These are phyloP conservation scores for Nemania sp. DNA, from an alignment of 2,329 filamentous ascomycete species.

Conservation along the genomic window DNA sequence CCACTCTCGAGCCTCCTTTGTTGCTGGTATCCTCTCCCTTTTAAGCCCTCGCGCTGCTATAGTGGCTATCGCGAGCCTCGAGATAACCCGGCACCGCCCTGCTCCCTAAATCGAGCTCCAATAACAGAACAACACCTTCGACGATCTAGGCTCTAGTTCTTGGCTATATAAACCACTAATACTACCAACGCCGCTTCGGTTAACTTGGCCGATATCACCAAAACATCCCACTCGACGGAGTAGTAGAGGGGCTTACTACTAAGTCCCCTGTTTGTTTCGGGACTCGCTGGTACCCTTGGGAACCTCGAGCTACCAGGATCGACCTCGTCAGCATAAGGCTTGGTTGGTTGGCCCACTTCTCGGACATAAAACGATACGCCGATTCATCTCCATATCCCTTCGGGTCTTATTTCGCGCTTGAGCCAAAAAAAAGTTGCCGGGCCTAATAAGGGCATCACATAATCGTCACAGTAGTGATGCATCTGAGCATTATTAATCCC, in stretches of 20 bases:
- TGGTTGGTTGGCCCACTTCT: slow-evolving; percentile 29
- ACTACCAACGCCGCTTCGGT: slow-evolving; percentile 7
- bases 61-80: neutral
- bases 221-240: slow-evolving; percentile 17
- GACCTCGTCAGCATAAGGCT: slow-evolving; percentile 35
- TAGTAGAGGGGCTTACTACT: slow-evolving; percentile 29
- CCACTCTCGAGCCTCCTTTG: slow-evolving; percentile 1
- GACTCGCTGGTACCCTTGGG: slow-evolving; percentile 28
- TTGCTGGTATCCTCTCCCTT: neutral
- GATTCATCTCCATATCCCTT: slow-evolving; percentile 35
- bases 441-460: slow-evolving; percentile 41
- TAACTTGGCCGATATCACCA: slow-evolving; percentile 23
- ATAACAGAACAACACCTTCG: neutral
- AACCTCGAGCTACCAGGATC: slow-evolving; percentile 36
- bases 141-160: neutral
- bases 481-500: slow-evolving; percentile 42
- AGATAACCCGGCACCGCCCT: neutral
- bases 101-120: neutral
- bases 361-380: slow-evolving; percentile 41
- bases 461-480: slow-evolving; percentile 39
- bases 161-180: neutral
- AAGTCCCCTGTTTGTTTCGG: slow-evolving; percentile 29
- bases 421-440: slow-evolving; percentile 37
- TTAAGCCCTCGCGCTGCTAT: neutral
- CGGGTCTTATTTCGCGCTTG: slow-evolving; percentile 35